Evolutionary conservation across 257 asterid species (phyloP).

Genomic region (Solanum paucissectum): DNA sequence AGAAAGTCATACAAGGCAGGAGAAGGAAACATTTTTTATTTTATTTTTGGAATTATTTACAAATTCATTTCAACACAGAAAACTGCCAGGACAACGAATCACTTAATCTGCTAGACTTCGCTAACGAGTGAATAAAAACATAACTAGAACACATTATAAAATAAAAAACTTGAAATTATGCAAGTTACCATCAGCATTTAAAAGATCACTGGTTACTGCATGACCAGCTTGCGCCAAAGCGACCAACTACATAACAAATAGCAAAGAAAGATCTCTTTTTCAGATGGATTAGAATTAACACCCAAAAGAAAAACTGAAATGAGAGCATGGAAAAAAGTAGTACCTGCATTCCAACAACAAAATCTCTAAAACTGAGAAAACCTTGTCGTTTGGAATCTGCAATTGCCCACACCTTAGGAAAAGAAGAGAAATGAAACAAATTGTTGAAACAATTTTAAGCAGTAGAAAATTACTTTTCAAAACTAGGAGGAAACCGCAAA

Average conservation of each 20-base stretch:
- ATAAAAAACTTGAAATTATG: not conserved
- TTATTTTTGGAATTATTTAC: not conserved
- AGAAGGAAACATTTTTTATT: not conserved
- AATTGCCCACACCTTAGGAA: constrained; percentile 79
- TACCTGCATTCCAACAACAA: constrained; percentile 87
- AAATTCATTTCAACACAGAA: not conserved
- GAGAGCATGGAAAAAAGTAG: not conserved
- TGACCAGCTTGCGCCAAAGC: constrained; percentile 87
- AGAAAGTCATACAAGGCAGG: not conserved
- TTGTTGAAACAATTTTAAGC: not conserved
- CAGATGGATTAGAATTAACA: not conserved
- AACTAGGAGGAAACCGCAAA: not conserved
- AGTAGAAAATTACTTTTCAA: not conserved
- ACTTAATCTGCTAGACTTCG: not conserved
- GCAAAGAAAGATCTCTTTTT: constrained; percentile 11
- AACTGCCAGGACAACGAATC: not conserved
- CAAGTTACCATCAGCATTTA: constrained; percentile 50
- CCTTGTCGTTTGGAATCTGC: constrained; percentile 96
- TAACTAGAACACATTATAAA: not conserved
- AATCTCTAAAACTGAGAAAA: constrained; percentile 83
- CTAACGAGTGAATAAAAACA: not conserved
- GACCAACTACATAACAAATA: constrained; percentile 43
- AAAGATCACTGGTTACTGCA: constrained; percentile 35
- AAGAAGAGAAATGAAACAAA: not conserved
- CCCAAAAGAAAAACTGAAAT: not conserved